phyloP scores from a whole-genome alignment of 2,329 filamentous ascomycete species.

The Hymenoscyphus repandus region DNA sequence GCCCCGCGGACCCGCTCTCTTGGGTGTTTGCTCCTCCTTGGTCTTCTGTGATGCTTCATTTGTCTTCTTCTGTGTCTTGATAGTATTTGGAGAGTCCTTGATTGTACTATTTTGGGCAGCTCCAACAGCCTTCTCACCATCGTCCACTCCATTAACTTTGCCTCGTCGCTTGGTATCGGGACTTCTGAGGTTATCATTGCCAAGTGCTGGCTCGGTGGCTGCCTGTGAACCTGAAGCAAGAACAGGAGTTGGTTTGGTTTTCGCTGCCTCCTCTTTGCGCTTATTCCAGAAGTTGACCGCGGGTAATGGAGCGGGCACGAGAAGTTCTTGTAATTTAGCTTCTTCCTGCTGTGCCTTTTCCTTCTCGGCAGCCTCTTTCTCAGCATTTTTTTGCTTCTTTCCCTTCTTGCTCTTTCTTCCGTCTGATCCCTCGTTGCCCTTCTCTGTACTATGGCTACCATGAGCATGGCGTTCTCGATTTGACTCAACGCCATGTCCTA shows the following conservation, averaged over 20 bases:
- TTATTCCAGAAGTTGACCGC: conserved; percentile 85
- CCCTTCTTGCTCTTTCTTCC: conserved; percentile 27
- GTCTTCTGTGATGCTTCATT: conserved; percentile 30
- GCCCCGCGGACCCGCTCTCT: conserved; percentile 28
- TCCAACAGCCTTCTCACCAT: conserved; percentile 32
- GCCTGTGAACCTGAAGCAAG: conserved; percentile 12
- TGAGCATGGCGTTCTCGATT: conserved; percentile 64
- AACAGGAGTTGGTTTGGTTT: conserved; percentile 34
- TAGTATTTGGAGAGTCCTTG: conserved; percentile 34
- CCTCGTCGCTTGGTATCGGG: conserved; percentile 35
- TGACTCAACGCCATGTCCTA: conserved; percentile 59
- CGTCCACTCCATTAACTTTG: conserved; percentile 34
- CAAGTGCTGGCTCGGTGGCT: conserved; percentile 7
- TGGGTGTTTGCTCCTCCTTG: conserved; percentile 27
- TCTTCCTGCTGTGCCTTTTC: conserved; percentile 47
- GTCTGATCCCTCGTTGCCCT: conserved; percentile 39
- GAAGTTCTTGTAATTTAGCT: conserved; percentile 47
- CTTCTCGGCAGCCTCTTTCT: conserved; percentile 43
- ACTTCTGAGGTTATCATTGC: conserved; percentile 27
- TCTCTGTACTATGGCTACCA: conserved; percentile 59
- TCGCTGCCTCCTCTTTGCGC: conserved; percentile 60
- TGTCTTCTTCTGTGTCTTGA: conserved; percentile 35
- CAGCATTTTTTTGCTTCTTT: conserved; percentile 30
- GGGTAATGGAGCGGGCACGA: conserved; percentile 78
- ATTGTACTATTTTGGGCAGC: conserved; percentile 24